phyloP scores from a whole-genome alignment of 2,329 filamentous ascomycete genomes.

The Colletotrichum tropicicola region DNA sequence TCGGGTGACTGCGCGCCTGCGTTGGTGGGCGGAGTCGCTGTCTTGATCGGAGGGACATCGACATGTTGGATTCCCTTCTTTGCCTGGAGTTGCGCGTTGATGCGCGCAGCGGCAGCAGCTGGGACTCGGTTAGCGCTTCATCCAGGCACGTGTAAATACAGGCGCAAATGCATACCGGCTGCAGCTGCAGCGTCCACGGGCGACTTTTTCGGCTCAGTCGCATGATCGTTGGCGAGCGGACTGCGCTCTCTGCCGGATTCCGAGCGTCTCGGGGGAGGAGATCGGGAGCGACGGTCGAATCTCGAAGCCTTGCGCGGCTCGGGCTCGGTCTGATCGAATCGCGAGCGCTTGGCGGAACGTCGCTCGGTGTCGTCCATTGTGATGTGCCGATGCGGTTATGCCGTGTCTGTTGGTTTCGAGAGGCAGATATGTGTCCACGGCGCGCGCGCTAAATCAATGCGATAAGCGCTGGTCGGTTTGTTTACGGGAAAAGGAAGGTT shows the following conservation, averaged over 20 bases:
- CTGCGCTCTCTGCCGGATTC: conserved; percentile 83
- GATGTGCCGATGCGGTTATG: background rate
- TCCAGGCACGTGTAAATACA: background rate
- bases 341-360: conserved; percentile 81
- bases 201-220: conserved; percentile 55
- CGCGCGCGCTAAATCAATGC: conserved; percentile 4
- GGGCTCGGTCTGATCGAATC: conserved; percentile 91
- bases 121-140: conserved; percentile 40
- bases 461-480: background rate
- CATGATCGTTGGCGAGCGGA: conserved; percentile 64
- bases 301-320: conserved; percentile 80
- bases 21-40: conserved; percentile 57
- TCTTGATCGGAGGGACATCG: conserved; percentile 84
- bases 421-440: background rate
- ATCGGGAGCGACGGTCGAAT: conserved; percentile 93
- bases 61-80: conserved; percentile 92
- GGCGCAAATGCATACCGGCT: conserved; percentile 65
- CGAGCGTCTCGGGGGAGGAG: conserved; percentile 73
- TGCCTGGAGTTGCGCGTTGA: conserved; percentile 84
- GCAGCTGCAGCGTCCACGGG: conserved; percentile 77
- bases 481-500: background rate
- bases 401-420: background rate
- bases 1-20: conserved; percentile 47
- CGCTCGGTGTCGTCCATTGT: conserved; percentile 80
- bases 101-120: conserved; percentile 89